Evolutionary conservation across 139 green algal genomes (phyloP), one percentile per base, ranked within the genome.

Genomic region (Chlamydomonas incerta): DNA sequence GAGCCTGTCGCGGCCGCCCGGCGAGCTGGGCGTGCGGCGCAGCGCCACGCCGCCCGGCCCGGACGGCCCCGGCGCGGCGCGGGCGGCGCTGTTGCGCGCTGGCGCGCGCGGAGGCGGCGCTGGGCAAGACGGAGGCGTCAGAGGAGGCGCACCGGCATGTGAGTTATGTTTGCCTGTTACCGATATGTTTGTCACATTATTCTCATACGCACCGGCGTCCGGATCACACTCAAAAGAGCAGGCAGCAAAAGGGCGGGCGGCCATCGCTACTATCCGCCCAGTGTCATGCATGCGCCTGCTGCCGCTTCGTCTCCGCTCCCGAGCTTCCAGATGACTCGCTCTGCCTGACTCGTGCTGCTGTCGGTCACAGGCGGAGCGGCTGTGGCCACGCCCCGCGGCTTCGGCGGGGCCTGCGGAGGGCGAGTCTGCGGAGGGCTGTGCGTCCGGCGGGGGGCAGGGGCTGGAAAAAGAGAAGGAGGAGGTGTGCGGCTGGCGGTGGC

Each of bases 11-110:
- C 55, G 81, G 20, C 81, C 81, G 18, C 69, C 69, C 9, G 81
- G 57, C 0, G 65, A 29, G 13, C 10, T 83, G 47, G 79, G 79
- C 28, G 65, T 29, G 0, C 66, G 66, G 9, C 62, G 66, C 66
- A n/a, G 55, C 50, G 81, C 55, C 55, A 34, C 83, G 28, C 68
- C 46, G 55, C 23, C 73, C 0, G 68, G 66, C 2, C 72, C 67
- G 10, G n/a, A 26, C 28, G 85, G 60, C 29, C 47, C 85, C 2
- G 67, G 77, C 29, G 83, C 83, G n/a, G 85, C 77, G 31, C 76
- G 87, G 21, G 85, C 77, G 58, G 33, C 68, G 35, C 24, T 85
- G 72, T 60, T 89, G 70, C 67, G 79, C 69, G 85, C 70, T 89
- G 58, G 47, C 37, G 11, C 70, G 26, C 6, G 85, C 60, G 26